phyloP scores from a whole-genome alignment of 2,329 filamentous ascomycete species.

The Paracamarosporium sp. region DNA sequence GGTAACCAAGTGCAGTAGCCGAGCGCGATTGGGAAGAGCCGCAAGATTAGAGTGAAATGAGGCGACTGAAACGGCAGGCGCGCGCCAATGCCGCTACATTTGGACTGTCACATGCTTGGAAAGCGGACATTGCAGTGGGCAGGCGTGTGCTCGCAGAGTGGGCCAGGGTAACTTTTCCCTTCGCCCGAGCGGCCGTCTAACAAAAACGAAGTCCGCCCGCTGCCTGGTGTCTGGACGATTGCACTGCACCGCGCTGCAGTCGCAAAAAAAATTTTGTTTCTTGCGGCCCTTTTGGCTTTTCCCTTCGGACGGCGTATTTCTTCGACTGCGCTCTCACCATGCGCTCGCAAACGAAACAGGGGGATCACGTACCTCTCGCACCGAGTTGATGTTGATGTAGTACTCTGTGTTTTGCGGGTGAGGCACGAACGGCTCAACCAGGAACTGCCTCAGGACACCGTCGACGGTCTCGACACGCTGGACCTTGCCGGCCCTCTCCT shows the following conservation, averaged over 20 bases:
- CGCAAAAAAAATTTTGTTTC: background rate
- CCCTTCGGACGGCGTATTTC: background rate
- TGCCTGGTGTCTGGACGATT: constrained; percentile 21
- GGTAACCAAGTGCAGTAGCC: constrained; percentile 26
- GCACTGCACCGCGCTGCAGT: background rate
- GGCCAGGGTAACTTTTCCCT: constrained; percentile 46
- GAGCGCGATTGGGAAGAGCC: constrained; percentile 32
- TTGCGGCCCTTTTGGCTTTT: constrained; percentile 1
- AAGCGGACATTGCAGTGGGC: constrained; percentile 34
- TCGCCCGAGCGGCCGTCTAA: constrained; percentile 46
- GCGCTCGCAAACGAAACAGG: constrained; percentile 20
- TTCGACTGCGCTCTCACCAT: constrained; percentile 2
- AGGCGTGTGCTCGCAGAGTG: constrained; percentile 44
- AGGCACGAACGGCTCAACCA: constrained; percentile 98
- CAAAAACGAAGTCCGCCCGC: constrained; percentile 42
- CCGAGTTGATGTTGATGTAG: constrained; percentile 99
- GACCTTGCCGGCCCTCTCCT: constrained; percentile 86
- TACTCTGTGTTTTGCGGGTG: constrained; percentile 96
- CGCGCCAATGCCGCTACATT: constrained; percentile 19
- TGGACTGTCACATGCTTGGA: constrained; percentile 41
- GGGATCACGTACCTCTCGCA: constrained; percentile 85
- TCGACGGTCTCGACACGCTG: constrained; percentile 92
- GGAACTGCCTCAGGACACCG: constrained; percentile 90
- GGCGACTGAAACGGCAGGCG: constrained; percentile 19
- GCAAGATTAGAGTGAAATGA: constrained; percentile 39